phyloP scores from a whole-genome alignment of 768 basidiomycete genomes.

The Paxillus involutus region DNA sequence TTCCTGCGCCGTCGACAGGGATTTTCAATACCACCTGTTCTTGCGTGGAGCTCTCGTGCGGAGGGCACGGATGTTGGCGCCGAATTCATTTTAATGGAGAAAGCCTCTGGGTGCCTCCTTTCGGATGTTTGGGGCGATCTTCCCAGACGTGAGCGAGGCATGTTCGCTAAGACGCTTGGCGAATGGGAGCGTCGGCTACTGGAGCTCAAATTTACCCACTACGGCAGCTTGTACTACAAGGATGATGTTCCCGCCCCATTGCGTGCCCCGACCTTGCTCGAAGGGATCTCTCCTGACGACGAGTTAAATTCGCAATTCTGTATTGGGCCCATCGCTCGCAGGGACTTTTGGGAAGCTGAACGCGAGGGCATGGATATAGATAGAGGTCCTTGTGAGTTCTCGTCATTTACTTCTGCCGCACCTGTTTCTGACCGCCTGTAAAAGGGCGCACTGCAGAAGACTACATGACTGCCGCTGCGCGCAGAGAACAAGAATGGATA shows the following conservation, averaged over 20 bases:
- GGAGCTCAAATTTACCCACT: conserved; percentile 24
- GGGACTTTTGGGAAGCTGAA: conserved; percentile 30
- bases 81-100: conserved; percentile 38
- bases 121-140: conserved; percentile 15
- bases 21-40: conserved; percentile 29
- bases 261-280: conserved; percentile 10
- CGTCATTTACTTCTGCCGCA: not conserved
- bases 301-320: conserved; percentile 22
- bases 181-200: conserved; percentile 21
- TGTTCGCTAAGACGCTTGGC: conserved; percentile 18
- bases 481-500: not conserved
- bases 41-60: conserved; percentile 29
- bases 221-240: conserved; percentile 38
- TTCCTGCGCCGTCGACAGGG: conserved; percentile 25
- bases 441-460: conserved; percentile 14
- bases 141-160: not conserved
- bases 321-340: conserved; percentile 30
- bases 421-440: conserved; percentile 7
- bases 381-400: conserved; percentile 34
- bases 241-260: conserved; percentile 19
- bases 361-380: conserved; percentile 23
- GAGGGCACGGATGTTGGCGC: conserved; percentile 24
- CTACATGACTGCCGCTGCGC: conserved; percentile 16
- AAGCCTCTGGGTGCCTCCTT: conserved; percentile 22
- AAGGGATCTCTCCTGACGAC: conserved; percentile 6